Evolutionary conservation across 75 land plant species (phyloP).

Genomic region (Selaginella tamariscina): DNA sequence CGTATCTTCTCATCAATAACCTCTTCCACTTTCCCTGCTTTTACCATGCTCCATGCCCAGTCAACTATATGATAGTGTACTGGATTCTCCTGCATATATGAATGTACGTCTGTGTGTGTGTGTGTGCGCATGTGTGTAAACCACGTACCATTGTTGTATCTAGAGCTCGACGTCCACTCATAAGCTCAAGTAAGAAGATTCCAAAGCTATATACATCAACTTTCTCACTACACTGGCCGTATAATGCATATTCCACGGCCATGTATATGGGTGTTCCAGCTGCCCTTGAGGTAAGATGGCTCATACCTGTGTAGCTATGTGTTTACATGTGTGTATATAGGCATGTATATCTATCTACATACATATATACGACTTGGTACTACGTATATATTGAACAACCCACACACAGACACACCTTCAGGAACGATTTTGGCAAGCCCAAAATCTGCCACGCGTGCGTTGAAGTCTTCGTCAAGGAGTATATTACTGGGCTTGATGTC

Average conservation of each 20-base stretch:
- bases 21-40: slow-evolving; percentile 17
- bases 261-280: slow-evolving; percentile 77
- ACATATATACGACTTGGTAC: no score
- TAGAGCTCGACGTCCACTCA: slow-evolving; percentile 46
- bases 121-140: no score
- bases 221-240: slow-evolving; percentile 45
- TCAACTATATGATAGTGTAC: slow-evolving; percentile 15
- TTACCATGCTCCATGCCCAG: slow-evolving; percentile 34
- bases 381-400: no score
- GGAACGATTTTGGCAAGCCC: slow-evolving; percentile 53
- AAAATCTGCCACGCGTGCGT: slow-evolving; percentile 67
- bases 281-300: slow-evolving; percentile 58
- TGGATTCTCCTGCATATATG: not conserved
- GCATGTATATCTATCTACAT: no score
- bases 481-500: slow-evolving; percentile 78
- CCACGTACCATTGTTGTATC: no score
- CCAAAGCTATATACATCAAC: slow-evolving; percentile 61
- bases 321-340: no score
- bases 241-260: slow-evolving; percentile 67
- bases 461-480: slow-evolving; percentile 53
- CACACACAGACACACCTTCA: no score
- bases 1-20: slow-evolving; percentile 20
- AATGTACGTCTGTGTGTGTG: no score
- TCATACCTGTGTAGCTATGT: no score
- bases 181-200: slow-evolving; percentile 39